Conservation (phyloP, 176 grass and related monocot genomes). For the Carex scoparia region DNA sequence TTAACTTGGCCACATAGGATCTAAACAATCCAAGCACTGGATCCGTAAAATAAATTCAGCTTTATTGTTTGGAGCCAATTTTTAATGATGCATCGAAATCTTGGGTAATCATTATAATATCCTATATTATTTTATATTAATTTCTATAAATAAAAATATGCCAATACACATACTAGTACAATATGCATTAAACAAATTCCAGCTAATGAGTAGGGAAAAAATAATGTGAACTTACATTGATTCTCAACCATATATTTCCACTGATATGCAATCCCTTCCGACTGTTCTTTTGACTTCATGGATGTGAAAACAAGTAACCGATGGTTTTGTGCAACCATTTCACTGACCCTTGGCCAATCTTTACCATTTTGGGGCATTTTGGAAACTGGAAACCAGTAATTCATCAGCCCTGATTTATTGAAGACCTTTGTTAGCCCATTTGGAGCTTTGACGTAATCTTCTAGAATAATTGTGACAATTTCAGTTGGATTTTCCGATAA, state of each 20-base stretch:
- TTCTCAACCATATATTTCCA: slow-evolving; percentile 99
- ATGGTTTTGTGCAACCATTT: slow-evolving; percentile 71
- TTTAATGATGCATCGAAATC: too few species aligned
- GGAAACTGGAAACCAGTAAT: slow-evolving; percentile 88
- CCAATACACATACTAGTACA: background rate
- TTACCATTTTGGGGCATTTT: slow-evolving; percentile 78
- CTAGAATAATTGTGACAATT: slow-evolving; percentile 77
- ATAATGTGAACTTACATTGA: slow-evolving; percentile 54
- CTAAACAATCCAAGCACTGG: too few species aligned
- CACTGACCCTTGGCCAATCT: slow-evolving; percentile 77
- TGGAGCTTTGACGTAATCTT: slow-evolving; percentile 73
- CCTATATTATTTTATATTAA: too few species aligned
- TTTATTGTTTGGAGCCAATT: too few species aligned
- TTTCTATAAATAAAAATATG: too few species aligned
- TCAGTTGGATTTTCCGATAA: slow-evolving; percentile 75
- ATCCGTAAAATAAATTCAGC: too few species aligned
- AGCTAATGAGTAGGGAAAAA: background rate
- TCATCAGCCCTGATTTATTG: slow-evolving; percentile 55
- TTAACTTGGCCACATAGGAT: too few species aligned
- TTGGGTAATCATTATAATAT: too few species aligned
- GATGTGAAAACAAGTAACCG: slow-evolving; percentile 86
- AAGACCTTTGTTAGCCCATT: slow-evolving; percentile 84
- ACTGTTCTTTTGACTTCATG: slow-evolving; percentile 55
- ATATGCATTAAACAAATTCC: background rate
- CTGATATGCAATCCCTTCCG: slow-evolving; percentile 92